Conservation (phyloP, 495 filamentous ascomycete species). For the Talaromyces wortmannii region DNA sequence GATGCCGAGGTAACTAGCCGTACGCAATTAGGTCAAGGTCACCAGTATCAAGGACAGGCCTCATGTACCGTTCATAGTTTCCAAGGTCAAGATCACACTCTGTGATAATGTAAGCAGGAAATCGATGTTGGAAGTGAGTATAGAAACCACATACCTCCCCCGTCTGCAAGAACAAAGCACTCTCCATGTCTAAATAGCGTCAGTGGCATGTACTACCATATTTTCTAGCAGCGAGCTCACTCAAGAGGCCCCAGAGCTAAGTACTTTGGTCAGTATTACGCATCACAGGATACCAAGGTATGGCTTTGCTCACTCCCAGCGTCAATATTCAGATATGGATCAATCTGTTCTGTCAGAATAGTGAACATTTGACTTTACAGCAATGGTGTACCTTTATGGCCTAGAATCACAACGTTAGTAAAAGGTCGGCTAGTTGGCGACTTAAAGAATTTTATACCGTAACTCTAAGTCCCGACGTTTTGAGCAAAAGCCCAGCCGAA, state of each 20-base stretch:
- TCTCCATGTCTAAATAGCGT: slow-evolving; percentile 45
- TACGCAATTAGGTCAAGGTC: not conserved
- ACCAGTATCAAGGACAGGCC: not conserved
- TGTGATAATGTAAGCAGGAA: slow-evolving; percentile 6
- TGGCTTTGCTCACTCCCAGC: slow-evolving; percentile 53
- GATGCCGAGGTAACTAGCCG: slow-evolving; percentile 48
- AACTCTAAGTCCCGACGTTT: slow-evolving; percentile 67
- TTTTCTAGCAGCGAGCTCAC: not conserved
- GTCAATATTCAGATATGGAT: slow-evolving; percentile 75
- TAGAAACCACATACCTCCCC: slow-evolving; percentile 23
- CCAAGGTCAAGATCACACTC: slow-evolving; percentile 78
- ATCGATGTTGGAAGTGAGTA: slow-evolving; percentile 21
- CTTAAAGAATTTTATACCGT: slow-evolving; percentile 32
- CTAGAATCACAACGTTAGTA: slow-evolving; percentile 23
- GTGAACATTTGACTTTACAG: not conserved
- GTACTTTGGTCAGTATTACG: not conserved
- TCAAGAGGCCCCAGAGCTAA: not conserved
- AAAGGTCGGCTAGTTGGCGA: slow-evolving; percentile 20
- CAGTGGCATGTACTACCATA: not conserved
- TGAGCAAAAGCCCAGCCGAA: slow-evolving; percentile 63
- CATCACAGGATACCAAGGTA: not conserved
- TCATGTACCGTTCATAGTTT: slow-evolving; percentile 70
- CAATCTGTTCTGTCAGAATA: not conserved
- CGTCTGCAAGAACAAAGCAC: slow-evolving; percentile 56
- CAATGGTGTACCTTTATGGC: slow-evolving; percentile 45